Evolutionary conservation across 495 filamentous ascomycete genomes (phyloP).

Genomic region (Eremomyces bilateralis): DNA sequence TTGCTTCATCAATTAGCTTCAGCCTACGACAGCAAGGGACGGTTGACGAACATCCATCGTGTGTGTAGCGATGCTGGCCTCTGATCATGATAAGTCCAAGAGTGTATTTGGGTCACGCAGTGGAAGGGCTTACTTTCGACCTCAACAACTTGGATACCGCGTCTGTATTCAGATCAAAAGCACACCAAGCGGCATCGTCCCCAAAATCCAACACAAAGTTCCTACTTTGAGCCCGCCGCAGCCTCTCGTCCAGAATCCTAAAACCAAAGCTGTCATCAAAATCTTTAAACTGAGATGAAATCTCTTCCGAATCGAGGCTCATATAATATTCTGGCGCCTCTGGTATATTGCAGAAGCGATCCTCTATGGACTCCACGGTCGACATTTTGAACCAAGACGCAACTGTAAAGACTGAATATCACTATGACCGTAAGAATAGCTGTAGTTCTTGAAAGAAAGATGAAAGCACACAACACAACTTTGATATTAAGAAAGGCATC

Average conservation of each 20-base stretch:
- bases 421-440: not conserved
- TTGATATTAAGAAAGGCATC: no score
- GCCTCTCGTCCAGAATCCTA: conserved; percentile 1
- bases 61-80: conserved; percentile 13
- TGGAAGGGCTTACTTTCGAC: not conserved
- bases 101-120: not conserved
- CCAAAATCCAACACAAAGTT: conserved; percentile 53
- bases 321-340: not conserved
- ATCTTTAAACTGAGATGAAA: not conserved
- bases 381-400: not conserved
- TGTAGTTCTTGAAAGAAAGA: not conserved
- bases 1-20: conserved; percentile 26
- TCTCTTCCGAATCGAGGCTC: not conserved
- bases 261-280: not conserved
- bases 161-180: conserved; percentile 29
- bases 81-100: conserved; percentile 1
- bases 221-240: conserved; percentile 7
- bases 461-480: not conserved
- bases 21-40: conserved; percentile 1
- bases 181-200: conserved; percentile 35
- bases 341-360: not conserved
- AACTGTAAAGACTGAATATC: no score
- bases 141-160: conserved; percentile 22
- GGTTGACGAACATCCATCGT: conserved; percentile 60
- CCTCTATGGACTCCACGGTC: not conserved